These are phyloP conservation scores for Mentha longifolia DNA, from an alignment of 257 asterid genomes.

Conservation along the genomic window DNA sequence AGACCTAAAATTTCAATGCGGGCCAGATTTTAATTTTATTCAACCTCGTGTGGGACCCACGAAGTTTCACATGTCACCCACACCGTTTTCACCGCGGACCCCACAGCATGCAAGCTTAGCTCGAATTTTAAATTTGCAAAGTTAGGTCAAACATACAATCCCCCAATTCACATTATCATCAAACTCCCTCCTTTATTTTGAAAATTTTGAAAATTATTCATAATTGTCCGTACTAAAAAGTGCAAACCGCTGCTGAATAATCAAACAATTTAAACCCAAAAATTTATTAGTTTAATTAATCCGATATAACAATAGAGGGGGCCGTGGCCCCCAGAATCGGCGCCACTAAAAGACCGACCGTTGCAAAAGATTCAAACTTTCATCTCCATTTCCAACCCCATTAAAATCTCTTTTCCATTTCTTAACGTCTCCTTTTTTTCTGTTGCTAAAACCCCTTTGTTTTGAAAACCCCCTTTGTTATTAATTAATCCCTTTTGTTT, in stretches of 20 bases:
- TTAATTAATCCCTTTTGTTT: no score
- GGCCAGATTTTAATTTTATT: no score
- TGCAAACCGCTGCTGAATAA: background rate
- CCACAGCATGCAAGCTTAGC: conserved; percentile 12
- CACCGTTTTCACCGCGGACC: background rate
- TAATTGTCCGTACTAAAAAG: background rate
- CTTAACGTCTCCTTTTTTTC: conserved; percentile 35
- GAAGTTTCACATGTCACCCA: no score
- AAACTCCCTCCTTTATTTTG: conserved; percentile 28
- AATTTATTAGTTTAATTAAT: background rate
- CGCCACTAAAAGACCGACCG: conserved; percentile 58
- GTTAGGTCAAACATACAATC: conserved; percentile 23
- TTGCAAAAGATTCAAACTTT: conserved; percentile 42
- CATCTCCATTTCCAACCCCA: conserved; percentile 35
- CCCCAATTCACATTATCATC: background rate
- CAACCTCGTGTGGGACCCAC: no score
- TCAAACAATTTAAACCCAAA: background rate
- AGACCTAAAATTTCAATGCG: no score
- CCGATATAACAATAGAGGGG: background rate
- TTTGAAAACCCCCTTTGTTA: no score
- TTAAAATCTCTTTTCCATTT: conserved; percentile 33
- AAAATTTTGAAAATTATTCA: background rate
- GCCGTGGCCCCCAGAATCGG: conserved; percentile 33
- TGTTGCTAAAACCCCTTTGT: conserved; percentile 3
- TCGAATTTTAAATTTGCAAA: background rate